phyloP scores from a whole-genome alignment of 768 basidiomycete species.

The Leucosporidium yakuticum region DNA sequence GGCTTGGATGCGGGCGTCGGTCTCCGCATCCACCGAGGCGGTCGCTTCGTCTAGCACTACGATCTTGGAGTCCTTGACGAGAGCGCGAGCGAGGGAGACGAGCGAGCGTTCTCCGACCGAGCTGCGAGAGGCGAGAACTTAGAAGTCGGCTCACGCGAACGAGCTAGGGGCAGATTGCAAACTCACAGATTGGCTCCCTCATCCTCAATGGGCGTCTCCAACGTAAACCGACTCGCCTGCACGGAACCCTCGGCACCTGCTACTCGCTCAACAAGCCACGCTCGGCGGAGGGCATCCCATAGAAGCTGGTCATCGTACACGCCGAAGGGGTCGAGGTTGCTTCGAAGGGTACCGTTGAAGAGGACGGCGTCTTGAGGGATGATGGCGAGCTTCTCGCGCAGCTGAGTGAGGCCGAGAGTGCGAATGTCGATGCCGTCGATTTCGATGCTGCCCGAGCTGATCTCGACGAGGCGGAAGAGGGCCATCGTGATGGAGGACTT shows the following conservation, averaged over 20 bases:
- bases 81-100: conserved; percentile 78
- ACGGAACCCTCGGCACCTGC: neutral
- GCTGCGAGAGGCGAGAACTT: neutral
- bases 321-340: conserved; percentile 47
- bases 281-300: neutral
- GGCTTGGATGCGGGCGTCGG: conserved; percentile 82
- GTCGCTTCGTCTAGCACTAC: conserved; percentile 63
- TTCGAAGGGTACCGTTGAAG: conserved; percentile 56
- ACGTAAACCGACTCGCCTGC: neutral
- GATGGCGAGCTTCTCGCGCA: conserved; percentile 48
- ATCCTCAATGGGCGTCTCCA: neutral
- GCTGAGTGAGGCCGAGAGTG: conserved; percentile 53
- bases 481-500: conserved; percentile 42
- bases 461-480: conserved; percentile 48
- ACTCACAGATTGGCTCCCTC: neutral
- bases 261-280: neutral
- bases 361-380: conserved; percentile 36
- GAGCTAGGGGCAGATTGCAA: too few relatives aligned
- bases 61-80: conserved; percentile 77
- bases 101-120: conserved; percentile 59
- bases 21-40: conserved; percentile 52
- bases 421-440: conserved; percentile 47
- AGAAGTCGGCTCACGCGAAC: too few relatives aligned
- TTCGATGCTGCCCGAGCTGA: conserved; percentile 39
- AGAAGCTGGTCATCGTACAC: conserved; percentile 33